Conservation (phyloP, 202 grass and related monocot species). For the Carex arenaria region DNA sequence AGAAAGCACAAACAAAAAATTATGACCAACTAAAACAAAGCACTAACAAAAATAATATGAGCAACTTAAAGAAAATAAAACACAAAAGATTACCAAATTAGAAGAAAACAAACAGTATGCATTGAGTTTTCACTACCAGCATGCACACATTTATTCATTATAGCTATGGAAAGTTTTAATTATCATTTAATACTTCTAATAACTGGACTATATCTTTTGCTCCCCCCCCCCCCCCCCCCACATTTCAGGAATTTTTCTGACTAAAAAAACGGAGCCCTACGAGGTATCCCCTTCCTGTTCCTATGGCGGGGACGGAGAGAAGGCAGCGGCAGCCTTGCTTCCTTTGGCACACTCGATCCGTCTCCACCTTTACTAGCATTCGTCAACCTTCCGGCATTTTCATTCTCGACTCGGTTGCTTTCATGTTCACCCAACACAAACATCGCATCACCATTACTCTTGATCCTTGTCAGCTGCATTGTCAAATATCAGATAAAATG, state of each 20-base stretch:
- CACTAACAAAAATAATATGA: no score
- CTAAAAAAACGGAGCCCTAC: constrained; percentile 36
- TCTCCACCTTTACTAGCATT: background rate
- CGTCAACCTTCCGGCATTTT: background rate
- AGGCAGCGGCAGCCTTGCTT: background rate
- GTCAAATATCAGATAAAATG: background rate
- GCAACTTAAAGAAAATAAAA: no score
- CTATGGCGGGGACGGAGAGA: constrained; percentile 16
- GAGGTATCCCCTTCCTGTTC: constrained; percentile 55
- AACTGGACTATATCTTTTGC: background rate
- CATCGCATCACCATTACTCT: constrained; percentile 34
- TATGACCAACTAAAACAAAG: no score
- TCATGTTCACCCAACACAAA: constrained; percentile 1
- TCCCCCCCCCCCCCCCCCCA: background rate
- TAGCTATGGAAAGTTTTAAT: background rate
- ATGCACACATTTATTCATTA: background rate
- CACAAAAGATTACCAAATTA: no score
- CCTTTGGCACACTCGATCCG: background rate
- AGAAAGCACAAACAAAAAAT: no score
- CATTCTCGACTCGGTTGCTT: background rate
- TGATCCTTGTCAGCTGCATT: constrained; percentile 59
- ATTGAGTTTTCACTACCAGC: background rate
- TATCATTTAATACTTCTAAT: background rate
- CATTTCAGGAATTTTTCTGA: background rate
- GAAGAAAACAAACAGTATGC: background rate